phyloP scores from a whole-genome alignment of 2,329 filamentous ascomycete species.

The Sporothrix inflata region DNA sequence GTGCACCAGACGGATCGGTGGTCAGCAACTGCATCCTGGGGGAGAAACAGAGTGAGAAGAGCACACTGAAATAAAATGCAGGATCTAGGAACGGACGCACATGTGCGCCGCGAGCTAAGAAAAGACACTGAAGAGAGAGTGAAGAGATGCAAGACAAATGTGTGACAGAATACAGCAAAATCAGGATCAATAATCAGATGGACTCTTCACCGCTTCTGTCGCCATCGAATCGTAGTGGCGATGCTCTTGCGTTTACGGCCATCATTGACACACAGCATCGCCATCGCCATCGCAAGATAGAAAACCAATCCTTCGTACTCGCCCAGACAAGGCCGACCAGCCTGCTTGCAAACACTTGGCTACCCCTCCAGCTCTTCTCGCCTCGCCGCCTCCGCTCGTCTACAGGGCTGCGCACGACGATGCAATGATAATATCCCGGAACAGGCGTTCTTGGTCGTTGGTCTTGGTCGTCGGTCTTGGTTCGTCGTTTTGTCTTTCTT shows the following conservation, averaged over 20 bases:
- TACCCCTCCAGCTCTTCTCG: neutral
- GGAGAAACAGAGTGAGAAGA: neutral
- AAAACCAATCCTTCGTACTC: neutral
- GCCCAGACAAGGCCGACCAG: neutral
- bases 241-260: neutral
- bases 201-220: neutral
- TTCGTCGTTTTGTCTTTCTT: slow-evolving; percentile 1
- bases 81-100: neutral
- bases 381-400: neutral
- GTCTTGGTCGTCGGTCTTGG: too few relatives aligned
- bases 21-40: neutral
- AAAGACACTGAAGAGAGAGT: neutral
- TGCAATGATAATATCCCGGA: slow-evolving; percentile 19
- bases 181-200: neutral
- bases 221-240: neutral
- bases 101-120: neutral
- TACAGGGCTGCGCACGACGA: slow-evolving; percentile 9
- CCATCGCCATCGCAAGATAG: neutral
- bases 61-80: neutral
- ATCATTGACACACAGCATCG: neutral
- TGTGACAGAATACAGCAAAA: neutral
- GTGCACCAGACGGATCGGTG: slow-evolving; percentile 5
- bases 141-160: neutral
- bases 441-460: too few relatives aligned
- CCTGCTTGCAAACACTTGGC: neutral